phyloP scores from a whole-genome alignment of 129 eudicot species.

The Centella asiatica region DNA sequence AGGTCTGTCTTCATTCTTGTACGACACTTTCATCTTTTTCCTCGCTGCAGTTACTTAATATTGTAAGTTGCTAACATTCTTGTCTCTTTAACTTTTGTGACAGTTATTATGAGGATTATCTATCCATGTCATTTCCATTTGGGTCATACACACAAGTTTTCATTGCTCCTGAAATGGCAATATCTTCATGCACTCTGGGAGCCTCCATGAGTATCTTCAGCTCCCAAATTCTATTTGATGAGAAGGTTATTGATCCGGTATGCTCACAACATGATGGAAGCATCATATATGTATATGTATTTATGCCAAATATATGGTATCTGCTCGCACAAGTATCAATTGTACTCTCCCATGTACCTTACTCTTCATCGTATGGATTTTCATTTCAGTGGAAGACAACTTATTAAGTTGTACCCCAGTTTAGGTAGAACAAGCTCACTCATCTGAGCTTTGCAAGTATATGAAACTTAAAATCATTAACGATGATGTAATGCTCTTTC shows the following conservation, averaged over 20 bases:
- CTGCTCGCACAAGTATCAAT: too few relatives aligned
- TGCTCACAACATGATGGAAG: background rate
- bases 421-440: too few relatives aligned
- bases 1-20: conserved; percentile 36
- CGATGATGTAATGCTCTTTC: too few relatives aligned
- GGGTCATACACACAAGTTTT: conserved; percentile 96
- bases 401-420: too few relatives aligned
- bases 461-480: too few relatives aligned
- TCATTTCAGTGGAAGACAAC: too few relatives aligned
- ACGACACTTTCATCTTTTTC: background rate
- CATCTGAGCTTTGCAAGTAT: too few relatives aligned
- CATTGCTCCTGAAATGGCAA: conserved; percentile 77
- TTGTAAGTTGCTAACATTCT: background rate
- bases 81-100: conserved; percentile 19
- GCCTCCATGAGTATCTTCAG: conserved; percentile 87
- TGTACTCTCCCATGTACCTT: too few relatives aligned
- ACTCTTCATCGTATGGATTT: too few relatives aligned
- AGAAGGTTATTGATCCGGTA: conserved; percentile 92
- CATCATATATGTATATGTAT: background rate
- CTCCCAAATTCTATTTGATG: conserved; percentile 74
- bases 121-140: conserved; percentile 75
- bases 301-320: background rate
- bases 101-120: conserved; percentile 91
- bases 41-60: background rate
- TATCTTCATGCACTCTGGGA: conserved; percentile 70